Evolutionary conservation across 1,139 yeast species (phyloP).

Genomic region (Eremothecium coryli): DNA sequence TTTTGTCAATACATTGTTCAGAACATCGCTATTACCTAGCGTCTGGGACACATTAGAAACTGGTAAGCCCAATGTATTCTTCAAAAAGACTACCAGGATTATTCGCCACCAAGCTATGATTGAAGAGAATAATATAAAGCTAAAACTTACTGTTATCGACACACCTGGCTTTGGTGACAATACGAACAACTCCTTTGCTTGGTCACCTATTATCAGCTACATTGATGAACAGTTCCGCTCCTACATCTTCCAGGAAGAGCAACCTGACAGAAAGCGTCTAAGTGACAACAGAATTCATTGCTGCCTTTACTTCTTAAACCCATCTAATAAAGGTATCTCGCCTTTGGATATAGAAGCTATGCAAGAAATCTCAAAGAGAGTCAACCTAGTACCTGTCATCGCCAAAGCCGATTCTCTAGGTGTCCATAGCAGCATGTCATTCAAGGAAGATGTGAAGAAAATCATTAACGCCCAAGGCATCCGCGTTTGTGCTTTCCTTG

Average conservation of each 20-base stretch:
- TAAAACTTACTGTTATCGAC: constrained; percentile 48
- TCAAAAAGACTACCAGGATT: constrained; percentile 33
- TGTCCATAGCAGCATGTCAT: constrained; percentile 28
- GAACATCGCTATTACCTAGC: constrained; percentile 23
- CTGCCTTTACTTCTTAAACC: constrained; percentile 63
- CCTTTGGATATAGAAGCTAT: constrained; percentile 60
- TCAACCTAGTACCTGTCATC: constrained; percentile 68
- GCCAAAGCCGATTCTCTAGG: constrained; percentile 68
- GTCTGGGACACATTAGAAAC: constrained; percentile 16
- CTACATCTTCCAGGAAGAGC: constrained; percentile 58
- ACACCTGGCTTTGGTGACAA: constrained; percentile 79
- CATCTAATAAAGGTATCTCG: constrained; percentile 44
- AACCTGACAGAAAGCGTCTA: constrained; percentile 47
- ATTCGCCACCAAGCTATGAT: constrained; percentile 36
- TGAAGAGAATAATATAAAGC: constrained; percentile 43
- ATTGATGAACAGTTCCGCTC: constrained; percentile 53
- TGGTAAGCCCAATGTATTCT: constrained; percentile 8
- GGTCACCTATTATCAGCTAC: constrained; percentile 50
- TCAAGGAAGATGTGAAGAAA: constrained; percentile 39
- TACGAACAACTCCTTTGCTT: constrained; percentile 47
- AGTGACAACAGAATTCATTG: constrained; percentile 62
- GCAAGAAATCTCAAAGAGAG: constrained; percentile 55
- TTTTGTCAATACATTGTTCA: constrained; percentile 50
- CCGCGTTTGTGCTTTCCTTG: constrained; percentile 48
- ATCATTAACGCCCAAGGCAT: constrained; percentile 44